Percentiles rank a stretch among this genome's conserved stretches.
phyloP scores from a whole-genome alignment of 176 grass and related monocot genomes.

The Bolboschoenus planiculmis region DNA sequence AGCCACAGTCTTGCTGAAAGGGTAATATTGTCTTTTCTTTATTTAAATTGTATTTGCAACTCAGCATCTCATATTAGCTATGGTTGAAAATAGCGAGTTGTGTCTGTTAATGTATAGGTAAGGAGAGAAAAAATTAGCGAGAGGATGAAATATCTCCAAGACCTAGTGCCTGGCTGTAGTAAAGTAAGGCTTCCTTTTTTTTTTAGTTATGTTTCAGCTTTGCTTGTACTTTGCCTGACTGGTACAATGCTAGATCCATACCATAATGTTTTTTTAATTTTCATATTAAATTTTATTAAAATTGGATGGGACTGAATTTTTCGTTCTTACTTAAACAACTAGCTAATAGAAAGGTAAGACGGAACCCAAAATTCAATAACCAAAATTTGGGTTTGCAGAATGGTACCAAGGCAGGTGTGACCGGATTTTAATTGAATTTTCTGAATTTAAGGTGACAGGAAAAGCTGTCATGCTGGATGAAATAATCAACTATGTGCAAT shows the following conservation, averaged over 20 bases:
- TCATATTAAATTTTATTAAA: not conserved
- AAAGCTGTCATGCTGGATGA: constrained; percentile 80
- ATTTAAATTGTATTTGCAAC: not conserved
- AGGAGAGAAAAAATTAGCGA: constrained; percentile 78
- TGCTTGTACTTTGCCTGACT: not conserved
- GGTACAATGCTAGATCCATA: not conserved
- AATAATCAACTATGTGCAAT: constrained; percentile 80
- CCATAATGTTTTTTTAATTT: not conserved
- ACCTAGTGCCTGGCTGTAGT: constrained; percentile 85
- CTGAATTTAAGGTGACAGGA: constrained; percentile 48
- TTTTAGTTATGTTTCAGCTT: not conserved
- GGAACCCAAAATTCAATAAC: not conserved
- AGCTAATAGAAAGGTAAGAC: not conserved
- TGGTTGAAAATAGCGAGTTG: not conserved
- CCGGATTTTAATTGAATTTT: not conserved
- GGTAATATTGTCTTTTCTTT: constrained; percentile 27
- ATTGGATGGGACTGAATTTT: not conserved
- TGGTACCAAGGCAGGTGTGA: not conserved
- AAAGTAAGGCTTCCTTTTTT: constrained; percentile 38
- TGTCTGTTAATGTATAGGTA: constrained; percentile 39
- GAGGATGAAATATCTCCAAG: constrained; percentile 82
- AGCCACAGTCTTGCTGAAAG: constrained; percentile 90
- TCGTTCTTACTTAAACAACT: not conserved
- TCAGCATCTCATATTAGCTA: not conserved
- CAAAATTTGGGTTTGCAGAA: not conserved